These are phyloP conservation scores for Phytophthora nicotianae DNA, from an alignment of 352 stramenopile species.

Conservation along the genomic window DNA sequence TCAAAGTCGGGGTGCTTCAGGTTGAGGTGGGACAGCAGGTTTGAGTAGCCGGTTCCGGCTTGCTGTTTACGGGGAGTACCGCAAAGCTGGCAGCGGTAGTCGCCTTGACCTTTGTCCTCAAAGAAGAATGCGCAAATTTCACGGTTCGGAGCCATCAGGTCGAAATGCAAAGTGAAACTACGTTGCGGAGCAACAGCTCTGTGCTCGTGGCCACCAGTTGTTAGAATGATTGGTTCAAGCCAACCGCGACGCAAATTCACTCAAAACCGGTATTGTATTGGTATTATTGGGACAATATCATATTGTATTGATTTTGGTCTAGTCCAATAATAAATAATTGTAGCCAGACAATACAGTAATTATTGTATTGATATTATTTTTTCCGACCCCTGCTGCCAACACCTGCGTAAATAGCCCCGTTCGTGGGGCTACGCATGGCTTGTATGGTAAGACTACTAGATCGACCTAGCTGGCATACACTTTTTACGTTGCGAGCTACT, in stretches of 20 bases:
- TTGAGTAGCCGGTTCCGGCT: not conserved
- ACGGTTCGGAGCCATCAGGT: slow-evolving; percentile 10
- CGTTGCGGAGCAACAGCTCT: not conserved
- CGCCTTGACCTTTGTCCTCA: not conserved
- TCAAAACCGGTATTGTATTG: not conserved
- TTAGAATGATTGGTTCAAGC: not conserved
- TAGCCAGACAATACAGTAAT: not conserved
- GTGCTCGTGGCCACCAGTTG: not conserved
- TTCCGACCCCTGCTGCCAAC: too few species aligned
- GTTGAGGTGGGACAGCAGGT: slow-evolving; percentile 2
- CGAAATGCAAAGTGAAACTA: not conserved
- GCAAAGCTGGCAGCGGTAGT: slow-evolving; percentile 14
- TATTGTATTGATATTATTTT: too few species aligned
- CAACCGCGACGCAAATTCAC: not conserved
- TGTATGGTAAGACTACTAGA: too few species aligned
- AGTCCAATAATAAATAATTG: not conserved
- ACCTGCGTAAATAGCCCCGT: too few species aligned
- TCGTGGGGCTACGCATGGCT: too few species aligned
- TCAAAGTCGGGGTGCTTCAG: slow-evolving; percentile 4
- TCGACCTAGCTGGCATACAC: too few species aligned
- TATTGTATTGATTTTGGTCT: not conserved
- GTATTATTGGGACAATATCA: not conserved
- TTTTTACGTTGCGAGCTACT: too few species aligned
- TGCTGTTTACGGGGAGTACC: slow-evolving; percentile 9
- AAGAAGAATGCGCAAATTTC: slow-evolving; percentile 20